Conservation (phyloP, 768 basidiomycete genomes). For the Termitomyces sp. region DNA sequence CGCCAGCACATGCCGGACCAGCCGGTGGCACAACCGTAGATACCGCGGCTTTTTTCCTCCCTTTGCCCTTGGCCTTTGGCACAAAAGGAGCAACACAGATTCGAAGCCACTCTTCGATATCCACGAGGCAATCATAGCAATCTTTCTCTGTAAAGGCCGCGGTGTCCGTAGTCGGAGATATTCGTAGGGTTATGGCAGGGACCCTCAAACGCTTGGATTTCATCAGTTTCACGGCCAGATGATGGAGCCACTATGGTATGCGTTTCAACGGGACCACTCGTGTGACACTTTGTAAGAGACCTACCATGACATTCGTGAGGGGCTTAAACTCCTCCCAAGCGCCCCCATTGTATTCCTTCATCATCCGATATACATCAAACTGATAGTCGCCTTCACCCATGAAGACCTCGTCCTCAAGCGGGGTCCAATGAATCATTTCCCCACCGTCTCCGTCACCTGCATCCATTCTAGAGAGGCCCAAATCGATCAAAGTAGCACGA, state of each 20-base stretch:
- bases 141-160: constrained; percentile 57
- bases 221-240: constrained; percentile 71
- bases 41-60: constrained; percentile 27
- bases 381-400: constrained; percentile 94
- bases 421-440: constrained; percentile 63
- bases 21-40: constrained; percentile 7
- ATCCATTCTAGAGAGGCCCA: constrained; percentile 87
- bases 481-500: constrained; percentile 84
- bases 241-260: constrained; percentile 80
- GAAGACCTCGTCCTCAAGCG: constrained; percentile 86
- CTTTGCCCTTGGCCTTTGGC: constrained; percentile 32
- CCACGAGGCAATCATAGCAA: constrained; percentile 65
- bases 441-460: constrained; percentile 44
- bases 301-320: constrained; percentile 87
- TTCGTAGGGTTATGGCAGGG: constrained; percentile 42
- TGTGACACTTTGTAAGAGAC: constrained; percentile 14
- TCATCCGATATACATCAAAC: constrained; percentile 91
- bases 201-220: constrained; percentile 62
- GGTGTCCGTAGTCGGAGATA: constrained; percentile 24
- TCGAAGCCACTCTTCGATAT: constrained; percentile 59
- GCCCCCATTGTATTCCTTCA: constrained; percentile 57
- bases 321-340: constrained; percentile 79
- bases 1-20: constrained; percentile 47
- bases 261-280: constrained; percentile 5
- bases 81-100: constrained; percentile 36